These are phyloP conservation scores for Paraconiothyrium brasiliense DNA, from an alignment of 2,329 filamentous ascomycete genomes.

Conservation along the genomic window DNA sequence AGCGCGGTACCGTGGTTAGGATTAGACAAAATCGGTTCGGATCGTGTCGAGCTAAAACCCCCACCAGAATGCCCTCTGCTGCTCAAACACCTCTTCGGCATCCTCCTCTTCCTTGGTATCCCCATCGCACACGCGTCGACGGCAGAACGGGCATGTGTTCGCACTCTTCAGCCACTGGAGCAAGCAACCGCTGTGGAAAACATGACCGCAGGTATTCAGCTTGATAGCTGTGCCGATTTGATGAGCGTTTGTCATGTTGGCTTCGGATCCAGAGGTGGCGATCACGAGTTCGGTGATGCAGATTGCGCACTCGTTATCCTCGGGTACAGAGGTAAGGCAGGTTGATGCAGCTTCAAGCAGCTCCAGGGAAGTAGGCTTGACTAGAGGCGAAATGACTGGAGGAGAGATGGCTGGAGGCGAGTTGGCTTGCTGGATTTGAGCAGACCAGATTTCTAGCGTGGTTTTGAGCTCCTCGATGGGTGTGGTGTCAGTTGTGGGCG, in stretches of 20 bases:
- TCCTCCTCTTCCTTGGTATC: not conserved
- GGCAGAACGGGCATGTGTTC: not conserved
- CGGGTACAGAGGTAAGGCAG: not conserved
- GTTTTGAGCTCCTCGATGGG: not conserved
- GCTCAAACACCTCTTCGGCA: not conserved
- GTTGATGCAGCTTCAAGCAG: not conserved
- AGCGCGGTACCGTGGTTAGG: not conserved
- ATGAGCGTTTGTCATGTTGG: not conserved
- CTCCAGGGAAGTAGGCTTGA: not conserved
- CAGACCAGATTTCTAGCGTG: not conserved
- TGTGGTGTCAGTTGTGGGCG: not conserved
- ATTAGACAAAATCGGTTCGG: not conserved
- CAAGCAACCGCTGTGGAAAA: not conserved
- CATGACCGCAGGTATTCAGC: not conserved
- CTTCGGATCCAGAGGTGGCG: not conserved
- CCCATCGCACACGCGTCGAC: not conserved
- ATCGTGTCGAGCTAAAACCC: not conserved
- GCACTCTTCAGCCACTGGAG: not conserved
- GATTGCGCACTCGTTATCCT: not conserved
- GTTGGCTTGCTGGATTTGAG: not conserved
- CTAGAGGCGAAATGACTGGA: not conserved
- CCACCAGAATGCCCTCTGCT: not conserved
- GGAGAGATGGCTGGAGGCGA: not conserved
- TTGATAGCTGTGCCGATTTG: not conserved
- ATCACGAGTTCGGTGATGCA: not conserved